These are phyloP conservation scores for Aspergillus baeticus DNA, from an alignment of 495 filamentous ascomycete species.

Conservation along the genomic window DNA sequence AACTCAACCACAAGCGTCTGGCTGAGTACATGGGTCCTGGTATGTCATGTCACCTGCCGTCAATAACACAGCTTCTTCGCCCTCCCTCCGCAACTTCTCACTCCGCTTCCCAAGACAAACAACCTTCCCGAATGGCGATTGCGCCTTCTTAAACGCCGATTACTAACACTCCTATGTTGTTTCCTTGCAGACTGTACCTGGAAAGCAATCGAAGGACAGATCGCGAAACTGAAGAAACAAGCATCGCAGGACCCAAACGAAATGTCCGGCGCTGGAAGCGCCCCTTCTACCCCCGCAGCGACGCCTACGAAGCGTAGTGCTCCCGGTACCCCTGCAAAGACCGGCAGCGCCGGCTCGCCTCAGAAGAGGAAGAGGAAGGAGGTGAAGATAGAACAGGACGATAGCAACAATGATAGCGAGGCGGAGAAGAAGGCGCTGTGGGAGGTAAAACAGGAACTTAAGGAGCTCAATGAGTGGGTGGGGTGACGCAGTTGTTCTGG, in stretches of 20 bases:
- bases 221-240: background rate
- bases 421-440: background rate
- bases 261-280: too few species aligned
- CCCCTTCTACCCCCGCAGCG: background rate
- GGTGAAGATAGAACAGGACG: background rate
- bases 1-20: background rate
- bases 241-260: background rate
- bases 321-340: background rate
- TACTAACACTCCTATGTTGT: background rate
- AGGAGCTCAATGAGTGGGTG: too few species aligned
- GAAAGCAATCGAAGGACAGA: background rate
- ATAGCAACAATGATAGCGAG: background rate
- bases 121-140: background rate
- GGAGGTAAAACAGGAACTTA: background rate
- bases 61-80: background rate
- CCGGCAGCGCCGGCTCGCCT: background rate
- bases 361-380: background rate
- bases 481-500: too few species aligned
- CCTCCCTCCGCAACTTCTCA: too few species aligned
- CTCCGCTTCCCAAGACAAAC: too few species aligned
- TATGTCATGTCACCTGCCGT: background rate
- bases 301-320: background rate
- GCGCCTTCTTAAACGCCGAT: too few species aligned
- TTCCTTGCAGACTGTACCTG: background rate
- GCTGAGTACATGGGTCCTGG: slow-evolving; percentile 9